A percentile compares a stretch with the other conserved stretches of the same genome.
Conservation (phyloP, 139 green algal species). For the Deuterostichococcus epilithicus region DNA sequence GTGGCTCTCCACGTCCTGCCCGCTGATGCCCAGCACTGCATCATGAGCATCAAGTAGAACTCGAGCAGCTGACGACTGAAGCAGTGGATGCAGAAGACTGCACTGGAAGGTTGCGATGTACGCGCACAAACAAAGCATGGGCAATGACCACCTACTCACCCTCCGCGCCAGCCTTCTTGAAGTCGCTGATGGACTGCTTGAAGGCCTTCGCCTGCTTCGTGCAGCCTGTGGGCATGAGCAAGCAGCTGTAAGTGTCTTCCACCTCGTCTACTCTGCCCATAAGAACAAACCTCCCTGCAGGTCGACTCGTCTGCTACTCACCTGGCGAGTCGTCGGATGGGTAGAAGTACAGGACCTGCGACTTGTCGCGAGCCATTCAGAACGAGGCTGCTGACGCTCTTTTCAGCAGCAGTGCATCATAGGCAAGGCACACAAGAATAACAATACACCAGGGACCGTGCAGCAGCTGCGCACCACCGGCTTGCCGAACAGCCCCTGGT, state of each 20-base stretch:
- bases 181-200: background rate
- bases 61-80: too few relatives aligned
- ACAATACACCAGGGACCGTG: too few relatives aligned
- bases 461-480: background rate
- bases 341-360: constrained; percentile 12
- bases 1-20: constrained; percentile 3
- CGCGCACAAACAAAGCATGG: background rate
- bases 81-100: background rate
- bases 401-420: background rate
- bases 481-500: constrained; percentile 15
- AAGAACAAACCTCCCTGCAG: too few relatives aligned
- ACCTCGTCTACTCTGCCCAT: too few relatives aligned
- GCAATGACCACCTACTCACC: background rate
- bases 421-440: too few relatives aligned
- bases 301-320: too few relatives aligned
- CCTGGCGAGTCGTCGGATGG: constrained; percentile 1
- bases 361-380: background rate
- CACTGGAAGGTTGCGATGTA: background rate
- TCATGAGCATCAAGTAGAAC: background rate
- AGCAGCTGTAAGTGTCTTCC: too few relatives aligned
- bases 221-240: background rate
- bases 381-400: background rate
- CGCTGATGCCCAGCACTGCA: constrained; percentile 8
- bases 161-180: constrained; percentile 3
- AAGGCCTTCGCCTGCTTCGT: constrained; percentile 15